These are phyloP conservation scores for Geotrichum restrictum DNA, from an alignment of 1,139 yeast species.

Conservation along the genomic window DNA sequence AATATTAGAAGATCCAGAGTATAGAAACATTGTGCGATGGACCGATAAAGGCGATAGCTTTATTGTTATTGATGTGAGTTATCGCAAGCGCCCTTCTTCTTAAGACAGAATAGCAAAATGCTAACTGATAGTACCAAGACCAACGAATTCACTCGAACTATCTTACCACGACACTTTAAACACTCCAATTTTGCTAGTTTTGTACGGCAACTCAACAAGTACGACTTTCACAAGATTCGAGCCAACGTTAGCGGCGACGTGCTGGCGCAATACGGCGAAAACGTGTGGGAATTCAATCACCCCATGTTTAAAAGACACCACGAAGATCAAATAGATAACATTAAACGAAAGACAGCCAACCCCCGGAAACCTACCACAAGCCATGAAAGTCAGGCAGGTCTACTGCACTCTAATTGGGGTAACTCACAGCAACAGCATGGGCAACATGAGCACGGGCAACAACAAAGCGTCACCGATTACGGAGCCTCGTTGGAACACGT, in stretches of 20 bases:
- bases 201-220: conserved; percentile 90
- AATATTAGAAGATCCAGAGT: conserved; percentile 78
- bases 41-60: conserved; percentile 76
- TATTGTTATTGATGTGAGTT: conserved; percentile 63
- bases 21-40: conserved; percentile 77
- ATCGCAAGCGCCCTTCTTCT: no score
- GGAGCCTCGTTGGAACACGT: neutral
- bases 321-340: conserved; percentile 68
- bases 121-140: conserved; percentile 43
- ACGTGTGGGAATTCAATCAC: conserved; percentile 87
- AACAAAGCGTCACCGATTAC: conserved; percentile 12
- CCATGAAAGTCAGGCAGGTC: neutral
- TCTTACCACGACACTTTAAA: conserved; percentile 85
- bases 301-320: conserved; percentile 78
- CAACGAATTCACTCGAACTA: conserved; percentile 78
- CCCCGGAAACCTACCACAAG: conserved; percentile 48
- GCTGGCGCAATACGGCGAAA: conserved; percentile 62
- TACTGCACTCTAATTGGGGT: no score
- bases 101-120: neutral
- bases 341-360: conserved; percentile 73
- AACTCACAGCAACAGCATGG: no score
- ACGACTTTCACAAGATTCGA: conserved; percentile 93
- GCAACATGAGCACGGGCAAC: conserved; percentile 9
- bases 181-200: conserved; percentile 92
- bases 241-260: conserved; percentile 47